Evolutionary conservation across 805 yeast species (phyloP), one percentile per base, ranked within the genome.

Genomic region (Saccharomycopsis fermentans): DNA sequence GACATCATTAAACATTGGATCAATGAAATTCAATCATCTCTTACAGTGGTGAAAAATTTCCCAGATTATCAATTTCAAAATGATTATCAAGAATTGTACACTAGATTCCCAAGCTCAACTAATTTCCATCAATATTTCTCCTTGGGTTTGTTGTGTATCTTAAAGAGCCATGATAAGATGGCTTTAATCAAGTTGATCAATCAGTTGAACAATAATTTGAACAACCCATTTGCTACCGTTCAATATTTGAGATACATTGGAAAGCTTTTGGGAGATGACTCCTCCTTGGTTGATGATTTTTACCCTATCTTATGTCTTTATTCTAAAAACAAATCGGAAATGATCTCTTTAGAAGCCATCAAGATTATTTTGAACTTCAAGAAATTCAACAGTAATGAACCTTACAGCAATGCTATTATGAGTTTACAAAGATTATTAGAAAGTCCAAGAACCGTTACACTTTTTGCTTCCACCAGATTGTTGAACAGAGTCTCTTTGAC

Each of bases 41-140:
- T 90, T 54, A 75, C 77, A 58, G 81, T 88, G 21, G 77, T 76
- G 65, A 76, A 75, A 61, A 69, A 70, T 8, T 76, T 69, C 66
- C 77, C 80, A 52, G 62, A 60, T 3, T 58, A 62, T 32, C 64
- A 66, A 36, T 59, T 65, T n/a, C 60, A 62, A 58, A 69, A 65
- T 47, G 56, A 27, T 11, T 60, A 61, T 34, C 62, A 59, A 47
- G 63, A 59, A 27, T 61, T 56, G 32, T 61, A 61, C 36, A 56
- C 62, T 14, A 40, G 58, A 32, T 84, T 81, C 66, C 86, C 92
- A 55, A 75, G 82, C 17, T 83, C 92, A 51, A 82, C 95, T 21
- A 83, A 80, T 71, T 86, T 89, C 77, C 80, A 96, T 60, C 98
- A 94, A 76, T 94, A 92, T 73, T 98, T 94, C 71, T 97, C 99